Percentiles rank a stretch among this genome's conserved stretches.
phyloP scores from a whole-genome alignment of 805 yeast genomes.

The Candida endomychidarum region DNA sequence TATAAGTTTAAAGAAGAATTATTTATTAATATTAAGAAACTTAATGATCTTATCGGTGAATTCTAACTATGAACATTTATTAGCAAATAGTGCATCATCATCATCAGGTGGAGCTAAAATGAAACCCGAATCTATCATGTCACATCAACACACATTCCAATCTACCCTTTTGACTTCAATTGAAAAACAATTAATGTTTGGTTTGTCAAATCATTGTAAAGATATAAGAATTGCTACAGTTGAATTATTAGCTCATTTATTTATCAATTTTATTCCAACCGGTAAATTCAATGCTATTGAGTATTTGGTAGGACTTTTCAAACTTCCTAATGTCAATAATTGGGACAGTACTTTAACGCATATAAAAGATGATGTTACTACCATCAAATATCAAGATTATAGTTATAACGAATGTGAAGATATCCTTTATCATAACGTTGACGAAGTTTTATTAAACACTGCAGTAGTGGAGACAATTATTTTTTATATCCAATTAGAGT shows the following conservation, averaged over 20 bases:
- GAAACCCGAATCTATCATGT: slow-evolving; percentile 44
- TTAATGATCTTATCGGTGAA: slow-evolving; percentile 31
- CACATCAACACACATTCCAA: slow-evolving; percentile 41
- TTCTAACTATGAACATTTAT: slow-evolving; percentile 37
- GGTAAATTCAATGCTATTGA: slow-evolving; percentile 37
- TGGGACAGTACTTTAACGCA: slow-evolving; percentile 28
- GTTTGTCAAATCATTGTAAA: slow-evolving; percentile 31
- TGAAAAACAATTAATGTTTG: slow-evolving; percentile 30
- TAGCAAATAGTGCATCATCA: slow-evolving; percentile 35
- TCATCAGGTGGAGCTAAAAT: slow-evolving; percentile 37
- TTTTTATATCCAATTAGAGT: slow-evolving; percentile 39
- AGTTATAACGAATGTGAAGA: slow-evolving; percentile 27
- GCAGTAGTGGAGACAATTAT: slow-evolving; percentile 35
- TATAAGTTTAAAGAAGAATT: slow-evolving; percentile 30
- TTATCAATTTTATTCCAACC: slow-evolving; percentile 38
- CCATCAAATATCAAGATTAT: slow-evolving; percentile 8
- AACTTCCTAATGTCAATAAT: slow-evolving; percentile 29
- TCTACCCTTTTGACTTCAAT: slow-evolving; percentile 25
- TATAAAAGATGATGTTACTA: slow-evolving; percentile 6
- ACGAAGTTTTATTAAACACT: slow-evolving; percentile 24
- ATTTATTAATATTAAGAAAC: slow-evolving; percentile 31
- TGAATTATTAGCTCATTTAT: slow-evolving; percentile 33
- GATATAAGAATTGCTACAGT: slow-evolving; percentile 39
- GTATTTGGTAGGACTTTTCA: slow-evolving; percentile 33
- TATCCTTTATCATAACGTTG: slow-evolving; percentile 21